A percentile compares a stretch with the other conserved stretches of the same genome.
Evolutionary conservation across 768 basidiomycete species (phyloP).

Genomic region (Tricholoma saponaceum): DNA sequence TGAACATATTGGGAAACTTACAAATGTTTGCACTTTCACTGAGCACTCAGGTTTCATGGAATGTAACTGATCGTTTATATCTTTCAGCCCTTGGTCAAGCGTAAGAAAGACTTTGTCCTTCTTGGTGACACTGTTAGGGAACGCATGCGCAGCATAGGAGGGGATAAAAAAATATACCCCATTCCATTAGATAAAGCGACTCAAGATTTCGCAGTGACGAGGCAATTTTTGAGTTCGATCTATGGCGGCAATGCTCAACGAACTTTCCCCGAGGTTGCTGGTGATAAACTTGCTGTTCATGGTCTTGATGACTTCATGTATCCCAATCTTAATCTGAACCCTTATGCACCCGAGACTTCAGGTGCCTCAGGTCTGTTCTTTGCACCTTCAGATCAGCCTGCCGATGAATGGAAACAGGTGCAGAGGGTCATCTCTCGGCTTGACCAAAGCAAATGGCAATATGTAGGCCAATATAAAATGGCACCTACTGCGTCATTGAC

Average conservation of each 20-base stretch:
- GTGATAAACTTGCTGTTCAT: conserved; percentile 15
- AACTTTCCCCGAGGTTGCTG: conserved; percentile 11
- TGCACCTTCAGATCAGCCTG: neutral
- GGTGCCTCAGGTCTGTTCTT: conserved; percentile 28
- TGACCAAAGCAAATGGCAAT: conserved; percentile 30
- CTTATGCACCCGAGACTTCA: conserved; percentile 23
- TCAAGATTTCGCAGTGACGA: conserved; percentile 5
- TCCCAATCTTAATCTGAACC: conserved; percentile 18
- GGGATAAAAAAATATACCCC: conserved; percentile 1
- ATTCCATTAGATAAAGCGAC: conserved; percentile 2
- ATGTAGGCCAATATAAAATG: conserved; percentile 30
- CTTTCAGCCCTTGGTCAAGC: neutral
- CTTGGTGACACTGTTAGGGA: conserved; percentile 9
- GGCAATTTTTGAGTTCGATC: conserved; percentile 2
- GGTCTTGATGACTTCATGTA: conserved; percentile 27
- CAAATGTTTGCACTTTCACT: neutral
- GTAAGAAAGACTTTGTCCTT: neutral
- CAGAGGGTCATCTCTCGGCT: conserved; percentile 27
- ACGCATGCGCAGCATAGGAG: conserved; percentile 4
- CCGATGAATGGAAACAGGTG: conserved; percentile 17
- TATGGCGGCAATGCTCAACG: conserved; percentile 9
- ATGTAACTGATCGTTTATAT: neutral
- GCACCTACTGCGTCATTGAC: conserved; percentile 34
- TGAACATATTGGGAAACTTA: neutral
- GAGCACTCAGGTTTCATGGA: neutral